Base-by-base conservation (phyloP, 306 rosid genomes). In the Parietaria judaica region DNA sequence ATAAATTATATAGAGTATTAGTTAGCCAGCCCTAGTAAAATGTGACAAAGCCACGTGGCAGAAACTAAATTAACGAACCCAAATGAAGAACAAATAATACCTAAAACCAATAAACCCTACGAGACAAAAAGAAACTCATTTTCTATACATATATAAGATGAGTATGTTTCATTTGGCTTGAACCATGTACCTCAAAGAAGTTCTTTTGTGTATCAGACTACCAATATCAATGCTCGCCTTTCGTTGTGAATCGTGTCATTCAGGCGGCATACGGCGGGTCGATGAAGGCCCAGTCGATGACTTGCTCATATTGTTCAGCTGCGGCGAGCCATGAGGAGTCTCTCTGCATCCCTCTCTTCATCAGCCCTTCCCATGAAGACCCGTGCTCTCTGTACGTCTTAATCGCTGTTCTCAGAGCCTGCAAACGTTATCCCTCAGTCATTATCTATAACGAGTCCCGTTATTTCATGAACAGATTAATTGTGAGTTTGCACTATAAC, bases 291-390 rank as follows among this genome's bases (percentile, higher is more conserved):
- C 97, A 89, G 46, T 86, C 74, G 11, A 89, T 68, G 60, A 86
- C 67, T 72, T 86, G 86, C 72, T 89, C 95, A 31, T 89, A 89
- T 66, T 80, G 85, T 38, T 50, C 48, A 11, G 97, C 97, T 36
- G 97, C 84, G 54, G 78, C 84, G 49, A 58, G 87, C 97, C 95
- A 89, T 6, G 95, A 76, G 80, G 61, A 84, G 72, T 84, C 84
- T 69, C 61, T 86, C 16, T 64, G 58, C 95, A 89, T 89, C 1
- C 92, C 86, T 65, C 97, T 84, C 60, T 53, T 74, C 83, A 86
- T 70, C 78, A 89, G 61, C 73, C 82, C 95, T 69, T 78, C 73
- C 97, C 97, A 89, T 41, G 95, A 84, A 71, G 81, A 17, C 75
- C 86, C 82, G 41, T 86, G 64, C 38, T 84, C 87, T 61, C 63